These are phyloP conservation scores for Populus alba DNA, from an alignment of 345 rosid species.

Conservation along the genomic window DNA sequence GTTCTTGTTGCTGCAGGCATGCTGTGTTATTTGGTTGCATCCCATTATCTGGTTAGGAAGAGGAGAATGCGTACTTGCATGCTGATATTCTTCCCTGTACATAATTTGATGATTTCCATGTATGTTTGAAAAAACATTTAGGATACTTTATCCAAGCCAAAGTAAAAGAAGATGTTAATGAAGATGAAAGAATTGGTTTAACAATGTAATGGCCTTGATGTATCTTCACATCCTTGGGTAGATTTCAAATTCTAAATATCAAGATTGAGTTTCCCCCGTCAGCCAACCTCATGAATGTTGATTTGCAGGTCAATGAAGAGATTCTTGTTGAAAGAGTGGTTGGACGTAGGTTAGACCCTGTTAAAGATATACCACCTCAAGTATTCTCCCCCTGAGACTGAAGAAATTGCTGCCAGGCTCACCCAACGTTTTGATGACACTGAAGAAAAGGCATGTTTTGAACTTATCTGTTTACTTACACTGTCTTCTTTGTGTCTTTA, in stretches of 20 bases:
- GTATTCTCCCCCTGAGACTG: constrained; percentile 84
- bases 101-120: neutral
- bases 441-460: constrained; percentile 71
- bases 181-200: neutral
- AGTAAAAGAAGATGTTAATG: neutral
- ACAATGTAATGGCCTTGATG: neutral
- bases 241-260: constrained; percentile 1
- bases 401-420: constrained; percentile 81
- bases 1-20: neutral
- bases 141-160: neutral
- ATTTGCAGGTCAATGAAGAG: constrained; percentile 80
- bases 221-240: neutral
- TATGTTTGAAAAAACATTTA: neutral
- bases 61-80: neutral
- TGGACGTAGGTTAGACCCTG: constrained; percentile 89
- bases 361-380: constrained; percentile 87
- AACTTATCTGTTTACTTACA: neutral
- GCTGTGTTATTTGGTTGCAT: neutral
- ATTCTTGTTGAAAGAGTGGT: constrained; percentile 87
- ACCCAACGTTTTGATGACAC: constrained; percentile 95
- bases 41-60: neutral
- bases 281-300: constrained; percentile 5
- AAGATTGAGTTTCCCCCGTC: neutral
- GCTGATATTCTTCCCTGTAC: neutral
- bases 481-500: constrained; percentile 1